Base-by-base conservation (phyloP, 2,329 filamentous ascomycete species). In the Dothistroma septosporum region DNA sequence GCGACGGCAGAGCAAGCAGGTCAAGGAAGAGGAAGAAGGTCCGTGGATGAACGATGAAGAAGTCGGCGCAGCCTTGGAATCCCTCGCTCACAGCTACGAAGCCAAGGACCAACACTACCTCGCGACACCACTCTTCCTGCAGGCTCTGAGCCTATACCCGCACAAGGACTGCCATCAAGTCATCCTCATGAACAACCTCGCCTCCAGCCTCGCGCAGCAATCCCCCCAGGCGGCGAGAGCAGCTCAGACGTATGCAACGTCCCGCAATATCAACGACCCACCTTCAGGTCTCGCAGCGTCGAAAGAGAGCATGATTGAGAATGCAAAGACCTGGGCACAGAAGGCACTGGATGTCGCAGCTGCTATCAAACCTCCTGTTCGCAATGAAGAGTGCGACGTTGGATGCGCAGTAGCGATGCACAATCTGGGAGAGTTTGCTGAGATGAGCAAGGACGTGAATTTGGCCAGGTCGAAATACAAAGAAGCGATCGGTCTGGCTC, bases 111-210 rank as follows among this genome's bases (percentile, higher is more conserved):
- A 90, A 68, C 88, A 91, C 70, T 90, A 93, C 67, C 85, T 97
- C 1, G 89, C 92, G 6, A 84, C 92, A 22, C 92, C 92, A 3
- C 81, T 97, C 32, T 96, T 92, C 73, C 85, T 97, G 69, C 91
- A 95, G 71, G 91, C 92, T 6, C 80, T 96, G 35, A 83, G 87
- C 19, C 76, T 94, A 50, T 87, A 85, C 73, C 82, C 85, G 2
- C 76, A 77, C 1, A 80, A 78, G 24, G 83, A 80, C 32, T 97
- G 92, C 73, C 92, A 96, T 73, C 86, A 88, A 55, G 88, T 91
- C 31, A 82, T 92, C 14, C 80, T 97, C 72, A 95, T 93, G 90
- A 92, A 92, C 78, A 93, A 93, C 73, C 82, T 93, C 61, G 85
- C 90, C 8, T 86, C 85, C 37, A 87, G 85, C 50, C 85, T 93